These are phyloP conservation scores for Novymonas esmeraldas DNA, from an alignment of 208 protist genomes.

Conservation along the genomic window DNA sequence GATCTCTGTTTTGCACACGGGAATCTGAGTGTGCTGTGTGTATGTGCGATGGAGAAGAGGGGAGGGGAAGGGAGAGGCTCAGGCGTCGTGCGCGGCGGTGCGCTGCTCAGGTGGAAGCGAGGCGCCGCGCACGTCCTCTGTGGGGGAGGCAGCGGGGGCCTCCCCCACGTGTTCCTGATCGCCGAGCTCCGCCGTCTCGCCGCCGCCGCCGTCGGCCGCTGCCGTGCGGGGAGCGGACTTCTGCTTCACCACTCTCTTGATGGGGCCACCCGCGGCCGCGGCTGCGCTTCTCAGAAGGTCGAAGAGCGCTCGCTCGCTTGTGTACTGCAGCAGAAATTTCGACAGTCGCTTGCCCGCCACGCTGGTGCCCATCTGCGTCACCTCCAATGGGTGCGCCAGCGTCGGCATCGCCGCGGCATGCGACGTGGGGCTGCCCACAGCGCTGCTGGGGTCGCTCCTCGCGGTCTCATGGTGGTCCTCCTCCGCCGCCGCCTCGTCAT, in stretches of 20 bases:
- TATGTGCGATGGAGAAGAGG: too few species aligned
- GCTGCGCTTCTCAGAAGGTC: slow-evolving; percentile 49
- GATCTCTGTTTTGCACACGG: too few species aligned
- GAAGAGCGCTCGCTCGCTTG: slow-evolving; percentile 73
- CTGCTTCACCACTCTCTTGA: neutral
- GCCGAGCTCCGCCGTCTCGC: too few species aligned
- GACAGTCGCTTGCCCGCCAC: slow-evolving; percentile 62
- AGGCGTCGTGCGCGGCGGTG: neutral
- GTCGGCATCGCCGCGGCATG: slow-evolving; percentile 6
- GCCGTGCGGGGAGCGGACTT: neutral
- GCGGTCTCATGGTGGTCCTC: neutral
- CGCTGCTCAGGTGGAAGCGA: neutral
- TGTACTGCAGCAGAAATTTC: slow-evolving; percentile 74
- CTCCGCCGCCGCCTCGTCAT: neutral
- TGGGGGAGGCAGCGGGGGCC: neutral
- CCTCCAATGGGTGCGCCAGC: slow-evolving; percentile 64
- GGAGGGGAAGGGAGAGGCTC: too few species aligned
- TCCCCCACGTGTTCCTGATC: neutral
- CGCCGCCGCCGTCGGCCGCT: neutral
- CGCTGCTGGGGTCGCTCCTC: slow-evolving; percentile 8
- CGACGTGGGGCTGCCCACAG: slow-evolving; percentile 15
- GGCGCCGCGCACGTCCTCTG: neutral
- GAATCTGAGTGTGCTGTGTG: too few species aligned
- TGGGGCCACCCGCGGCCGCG: neutral
- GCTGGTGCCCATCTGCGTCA: slow-evolving; percentile 45